Evolutionary conservation across 495 filamentous ascomycete genomes (phyloP), one percentile per base, ranked within the genome.

Genomic region (Halenospora varia): DNA sequence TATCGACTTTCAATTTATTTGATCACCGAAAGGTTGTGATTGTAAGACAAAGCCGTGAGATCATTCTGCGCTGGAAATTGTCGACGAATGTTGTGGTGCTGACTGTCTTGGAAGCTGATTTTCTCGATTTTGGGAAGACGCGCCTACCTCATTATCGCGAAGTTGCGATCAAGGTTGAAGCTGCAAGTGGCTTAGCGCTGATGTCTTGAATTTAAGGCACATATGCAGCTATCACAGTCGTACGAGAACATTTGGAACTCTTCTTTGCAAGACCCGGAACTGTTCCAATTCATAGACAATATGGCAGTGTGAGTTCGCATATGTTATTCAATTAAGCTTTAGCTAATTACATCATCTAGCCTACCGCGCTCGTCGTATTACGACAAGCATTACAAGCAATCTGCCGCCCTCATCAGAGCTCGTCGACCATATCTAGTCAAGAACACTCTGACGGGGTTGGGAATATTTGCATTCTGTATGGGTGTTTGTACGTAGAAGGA

Each of bases 381-480:
- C 75, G 88, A 96, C 72, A 81, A 84, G 67, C 76, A 88, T 65
- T 86, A 88, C 73, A 83, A 85, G 61, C 89, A 91, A 70, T 84
- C 85, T 25, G 82, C 88, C 22, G 87, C 94, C 20, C 85, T 99
- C 56, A 85, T 96, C 66, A 88, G 94, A 53, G 95, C 94, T 53
- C 86, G 94, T 56, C 82, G 87, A 62, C 94, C 95, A 48, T 97
- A 91, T 72, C 83, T 99, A 15, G 73, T 97, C 73, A 92, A 88
- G 78, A 97, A 99, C 71, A 76, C 84, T 22, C 35, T 90, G 46
- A 88, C 89, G 18, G 95, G 93, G 10, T 52, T 85, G 9, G 80
- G 71, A 11, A 77, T 96, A 23, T 78, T 84, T 60, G 79, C 73
- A 2, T 86, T 96, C 62, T 82, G 84, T 24, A 75, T 89, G 47